Evolutionary conservation across 139 green algal species (phyloP).

Genomic region (Astrephomene gubernaculifera): DNA sequence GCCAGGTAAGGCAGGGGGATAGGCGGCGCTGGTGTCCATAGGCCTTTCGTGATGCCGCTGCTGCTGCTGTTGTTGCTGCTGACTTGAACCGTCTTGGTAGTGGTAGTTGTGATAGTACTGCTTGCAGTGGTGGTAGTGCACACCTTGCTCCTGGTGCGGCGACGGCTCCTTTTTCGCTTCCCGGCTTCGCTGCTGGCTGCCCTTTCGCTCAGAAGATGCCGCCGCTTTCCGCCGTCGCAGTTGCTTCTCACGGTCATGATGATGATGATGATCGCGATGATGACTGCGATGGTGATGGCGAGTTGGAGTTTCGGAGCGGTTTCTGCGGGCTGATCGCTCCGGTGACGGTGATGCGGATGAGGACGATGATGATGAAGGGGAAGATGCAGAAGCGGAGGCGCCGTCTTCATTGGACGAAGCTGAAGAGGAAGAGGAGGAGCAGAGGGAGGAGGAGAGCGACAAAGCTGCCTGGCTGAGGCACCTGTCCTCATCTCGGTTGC

Average conservation of each 20-base stretch:
- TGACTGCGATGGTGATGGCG: no score
- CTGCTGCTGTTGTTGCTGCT: neutral
- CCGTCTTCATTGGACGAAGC: no score
- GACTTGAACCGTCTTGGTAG: neutral
- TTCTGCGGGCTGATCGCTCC: no score
- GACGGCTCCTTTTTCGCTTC: neutral
- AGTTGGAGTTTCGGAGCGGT: no score
- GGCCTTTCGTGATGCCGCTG: neutral
- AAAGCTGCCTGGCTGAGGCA: no score
- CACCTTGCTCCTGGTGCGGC: neutral
- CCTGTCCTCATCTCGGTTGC: no score
- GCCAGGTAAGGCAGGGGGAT: neutral
- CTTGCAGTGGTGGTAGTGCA: neutral
- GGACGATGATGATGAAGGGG: neutral
- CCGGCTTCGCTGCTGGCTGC: no score
- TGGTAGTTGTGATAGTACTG: neutral
- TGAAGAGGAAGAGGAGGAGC: no score
- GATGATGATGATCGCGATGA: neutral
- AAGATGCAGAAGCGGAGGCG: no score
- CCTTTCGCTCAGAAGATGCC: no score
- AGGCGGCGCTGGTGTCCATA: neutral
- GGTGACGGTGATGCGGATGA: neutral
- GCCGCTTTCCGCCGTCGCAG: no score
- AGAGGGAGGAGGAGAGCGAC: no score
- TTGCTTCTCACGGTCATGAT: neutral